phyloP scores from a whole-genome alignment of 1,284 basidiomycete species.

The Fomitopsis palustris region DNA sequence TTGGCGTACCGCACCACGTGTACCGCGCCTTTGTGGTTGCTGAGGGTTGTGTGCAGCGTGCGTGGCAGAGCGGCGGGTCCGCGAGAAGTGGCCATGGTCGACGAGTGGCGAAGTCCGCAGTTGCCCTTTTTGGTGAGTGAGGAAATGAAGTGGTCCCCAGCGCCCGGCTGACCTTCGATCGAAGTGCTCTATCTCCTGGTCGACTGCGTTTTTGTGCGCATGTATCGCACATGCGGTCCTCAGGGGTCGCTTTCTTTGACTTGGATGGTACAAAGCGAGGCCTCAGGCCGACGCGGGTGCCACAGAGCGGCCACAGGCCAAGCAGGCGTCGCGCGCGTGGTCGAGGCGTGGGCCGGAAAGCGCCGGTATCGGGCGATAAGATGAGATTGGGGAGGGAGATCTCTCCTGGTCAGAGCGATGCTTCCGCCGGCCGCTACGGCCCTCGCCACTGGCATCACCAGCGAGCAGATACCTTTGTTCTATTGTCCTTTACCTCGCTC shows the following conservation, averaged over 20 bases:
- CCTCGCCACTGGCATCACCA: not conserved
- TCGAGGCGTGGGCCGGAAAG: not conserved
- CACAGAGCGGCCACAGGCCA: not conserved
- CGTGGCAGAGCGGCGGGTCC: slow-evolving; percentile 56
- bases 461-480: not conserved
- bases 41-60: slow-evolving; percentile 56
- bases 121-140: not conserved
- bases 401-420: not conserved
- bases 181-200: too few relatives aligned
- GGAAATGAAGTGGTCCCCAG: too few relatives aligned
- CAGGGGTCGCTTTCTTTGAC: too few relatives aligned
- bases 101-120: not conserved
- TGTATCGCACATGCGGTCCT: too few relatives aligned
- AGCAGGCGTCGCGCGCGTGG: not conserved
- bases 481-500: not conserved
- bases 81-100: slow-evolving; percentile 61
- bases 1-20: slow-evolving; percentile 86
- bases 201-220: too few relatives aligned
- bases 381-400: not conserved
- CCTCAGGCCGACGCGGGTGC: too few relatives aligned
- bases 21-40: slow-evolving; percentile 74
- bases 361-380: not conserved
- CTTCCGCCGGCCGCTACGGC: not conserved
- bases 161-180: too few relatives aligned
- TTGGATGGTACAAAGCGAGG: too few relatives aligned